Evolutionary conservation across 345 rosid species (phyloP).

Genomic region (Populus davidiana): DNA sequence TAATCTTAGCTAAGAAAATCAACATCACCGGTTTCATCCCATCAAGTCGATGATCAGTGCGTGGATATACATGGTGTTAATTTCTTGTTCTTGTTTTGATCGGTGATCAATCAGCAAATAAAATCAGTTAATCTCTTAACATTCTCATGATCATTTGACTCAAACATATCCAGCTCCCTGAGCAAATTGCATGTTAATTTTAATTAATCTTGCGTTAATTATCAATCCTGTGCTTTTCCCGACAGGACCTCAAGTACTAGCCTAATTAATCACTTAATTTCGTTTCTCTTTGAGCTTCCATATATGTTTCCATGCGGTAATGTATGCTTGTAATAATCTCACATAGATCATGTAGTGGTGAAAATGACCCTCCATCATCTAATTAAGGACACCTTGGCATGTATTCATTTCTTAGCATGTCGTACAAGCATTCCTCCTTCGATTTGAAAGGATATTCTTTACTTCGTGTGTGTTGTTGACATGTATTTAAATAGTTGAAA

Average conservation of each 20-base stretch:
- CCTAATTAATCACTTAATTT: background rate
- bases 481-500: no score
- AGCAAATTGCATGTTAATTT: background rate
- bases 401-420: background rate
- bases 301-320: background rate
- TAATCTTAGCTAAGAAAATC: no score
- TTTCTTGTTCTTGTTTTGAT: no score
- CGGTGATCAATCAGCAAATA: background rate
- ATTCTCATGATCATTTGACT: background rate
- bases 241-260: slow-evolving; percentile 17
- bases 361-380: slow-evolving; percentile 20
- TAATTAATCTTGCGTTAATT: background rate
- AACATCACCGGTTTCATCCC: no score
- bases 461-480: background rate
- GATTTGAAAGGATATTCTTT: slow-evolving; percentile 18
- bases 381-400: background rate
- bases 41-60: no score
- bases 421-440: background rate
- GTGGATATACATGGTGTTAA: no score
- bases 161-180: background rate
- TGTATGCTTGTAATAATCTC: no score
- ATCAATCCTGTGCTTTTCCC: background rate
- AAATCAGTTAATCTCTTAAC: background rate
- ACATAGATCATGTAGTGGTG: background rate
- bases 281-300: background rate